Percentiles rank a stretch among this genome's conserved stretches.
phyloP scores from a whole-genome alignment of 768 basidiomycete genomes.

The Hericium alpestre region DNA sequence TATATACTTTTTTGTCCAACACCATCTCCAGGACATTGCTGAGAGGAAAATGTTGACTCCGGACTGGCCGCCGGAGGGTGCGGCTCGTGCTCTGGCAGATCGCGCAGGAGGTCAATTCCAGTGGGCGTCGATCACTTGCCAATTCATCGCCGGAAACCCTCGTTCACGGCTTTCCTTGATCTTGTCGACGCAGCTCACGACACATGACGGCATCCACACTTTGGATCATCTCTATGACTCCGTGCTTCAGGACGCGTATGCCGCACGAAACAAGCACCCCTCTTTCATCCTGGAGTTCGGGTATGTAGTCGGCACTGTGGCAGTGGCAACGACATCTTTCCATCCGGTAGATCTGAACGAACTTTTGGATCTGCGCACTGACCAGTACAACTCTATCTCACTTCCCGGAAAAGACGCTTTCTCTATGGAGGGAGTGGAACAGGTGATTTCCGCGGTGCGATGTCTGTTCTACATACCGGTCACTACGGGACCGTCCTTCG shows the following conservation, averaged over 20 bases:
- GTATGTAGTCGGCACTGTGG: neutral
- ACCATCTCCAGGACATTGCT: neutral
- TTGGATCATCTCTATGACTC: neutral
- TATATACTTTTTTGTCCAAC: neutral
- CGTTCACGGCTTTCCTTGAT: neutral
- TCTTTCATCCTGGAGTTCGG: neutral
- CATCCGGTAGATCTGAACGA: neutral
- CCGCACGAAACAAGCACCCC: neutral
- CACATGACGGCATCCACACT: neutral
- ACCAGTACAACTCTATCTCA: neutral
- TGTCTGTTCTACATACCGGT: neutral
- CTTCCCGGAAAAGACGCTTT: neutral
- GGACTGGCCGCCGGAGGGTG: neutral
- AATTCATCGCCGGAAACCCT: neutral
- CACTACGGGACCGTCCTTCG: neutral
- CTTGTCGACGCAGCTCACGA: neutral
- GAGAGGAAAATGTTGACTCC: neutral
- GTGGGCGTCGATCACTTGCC: neutral
- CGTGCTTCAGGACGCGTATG: neutral
- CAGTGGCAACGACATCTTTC: neutral
- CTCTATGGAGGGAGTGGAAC: neutral
- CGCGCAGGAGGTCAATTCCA: neutral
- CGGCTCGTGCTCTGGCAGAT: neutral
- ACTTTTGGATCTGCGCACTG: neutral
- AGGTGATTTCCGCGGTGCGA: neutral